Evolutionary conservation across 106 monocot species (phyloP).

Genomic region (Acorus calamus): DNA sequence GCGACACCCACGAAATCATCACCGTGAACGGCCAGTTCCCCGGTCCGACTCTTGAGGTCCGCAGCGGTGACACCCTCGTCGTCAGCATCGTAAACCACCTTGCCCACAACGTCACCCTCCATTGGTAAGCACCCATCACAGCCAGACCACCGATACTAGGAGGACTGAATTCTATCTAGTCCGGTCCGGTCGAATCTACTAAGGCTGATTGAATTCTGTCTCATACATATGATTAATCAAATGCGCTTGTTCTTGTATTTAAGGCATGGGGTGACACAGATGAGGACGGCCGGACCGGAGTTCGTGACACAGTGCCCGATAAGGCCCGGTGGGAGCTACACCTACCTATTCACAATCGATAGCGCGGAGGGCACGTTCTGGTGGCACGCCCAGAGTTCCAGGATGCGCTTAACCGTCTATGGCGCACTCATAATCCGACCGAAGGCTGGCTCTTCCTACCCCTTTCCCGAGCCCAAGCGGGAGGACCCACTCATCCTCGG

Average conservation of each 20-base stretch:
- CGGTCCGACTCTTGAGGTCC: constrained; percentile 47
- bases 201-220: neutral
- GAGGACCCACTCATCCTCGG: constrained; percentile 26
- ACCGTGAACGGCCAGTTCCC: constrained; percentile 67
- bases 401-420: constrained; percentile 56
- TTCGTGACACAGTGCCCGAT: constrained; percentile 66
- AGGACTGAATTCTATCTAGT: too few species aligned
- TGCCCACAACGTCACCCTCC: constrained; percentile 54
- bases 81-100: constrained; percentile 44
- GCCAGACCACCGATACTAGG: too few species aligned
- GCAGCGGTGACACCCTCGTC: constrained; percentile 47
- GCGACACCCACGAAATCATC: constrained; percentile 43
- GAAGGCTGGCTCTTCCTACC: constrained; percentile 18
- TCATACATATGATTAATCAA: too few species aligned
- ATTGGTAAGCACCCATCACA: constrained; percentile 29
- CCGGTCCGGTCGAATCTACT: too few species aligned
- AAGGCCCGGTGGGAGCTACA: constrained; percentile 42
- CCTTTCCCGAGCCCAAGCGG: constrained; percentile 29
- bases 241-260: neutral
- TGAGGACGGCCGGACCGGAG: constrained; percentile 48
- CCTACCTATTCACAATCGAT: constrained; percentile 44
- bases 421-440: constrained; percentile 51
- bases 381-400: constrained; percentile 69
- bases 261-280: constrained; percentile 56
- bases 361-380: constrained; percentile 57